phyloP scores from a whole-genome alignment of 306 rosid species.

The Dryas octopetala region DNA sequence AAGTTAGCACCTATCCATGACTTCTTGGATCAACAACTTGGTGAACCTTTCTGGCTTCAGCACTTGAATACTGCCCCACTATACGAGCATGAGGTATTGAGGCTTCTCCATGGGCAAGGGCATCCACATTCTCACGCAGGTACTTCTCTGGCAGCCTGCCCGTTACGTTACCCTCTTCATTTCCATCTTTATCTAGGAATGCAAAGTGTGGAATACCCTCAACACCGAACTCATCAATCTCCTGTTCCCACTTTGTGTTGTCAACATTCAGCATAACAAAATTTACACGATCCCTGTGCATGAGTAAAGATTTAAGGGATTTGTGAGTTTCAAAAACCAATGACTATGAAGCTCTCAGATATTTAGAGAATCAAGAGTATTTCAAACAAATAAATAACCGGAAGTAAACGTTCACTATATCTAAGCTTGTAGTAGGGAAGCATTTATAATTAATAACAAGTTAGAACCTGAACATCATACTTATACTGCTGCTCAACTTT shows the following conservation, averaged over 20 bases:
- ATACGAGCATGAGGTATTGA: conserved; percentile 87
- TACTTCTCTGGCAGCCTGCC: conserved; percentile 86
- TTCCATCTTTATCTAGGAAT: conserved; percentile 82
- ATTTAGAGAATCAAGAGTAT: neutral
- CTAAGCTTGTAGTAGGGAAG: conserved; percentile 9
- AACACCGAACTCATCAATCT: conserved; percentile 96
- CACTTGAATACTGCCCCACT: conserved; percentile 76
- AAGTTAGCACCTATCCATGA: conserved; percentile 24
- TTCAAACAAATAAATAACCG: neutral
- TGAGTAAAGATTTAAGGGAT: neutral
- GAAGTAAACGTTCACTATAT: neutral
- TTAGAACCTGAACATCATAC: conserved; percentile 40
- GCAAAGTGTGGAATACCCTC: conserved; percentile 99
- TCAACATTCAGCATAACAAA: conserved; percentile 85
- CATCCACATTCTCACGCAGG: conserved; percentile 76
- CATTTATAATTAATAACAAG: neutral
- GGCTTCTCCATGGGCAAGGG: conserved; percentile 73
- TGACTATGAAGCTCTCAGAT: neutral
- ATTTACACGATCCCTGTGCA: conserved; percentile 58
- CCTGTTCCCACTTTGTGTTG: conserved; percentile 97
- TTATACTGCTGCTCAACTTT: conserved; percentile 92
- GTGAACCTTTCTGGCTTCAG: conserved; percentile 87
- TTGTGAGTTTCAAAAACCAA: neutral
- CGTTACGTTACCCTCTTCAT: conserved; percentile 90
- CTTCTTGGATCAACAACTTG: conserved; percentile 88